Percentiles rank a stretch among this genome's conserved stretches.
Conservation (phyloP, 225 moss, liverwort and hornwort genomes). For the Lunularia cruciata region DNA sequence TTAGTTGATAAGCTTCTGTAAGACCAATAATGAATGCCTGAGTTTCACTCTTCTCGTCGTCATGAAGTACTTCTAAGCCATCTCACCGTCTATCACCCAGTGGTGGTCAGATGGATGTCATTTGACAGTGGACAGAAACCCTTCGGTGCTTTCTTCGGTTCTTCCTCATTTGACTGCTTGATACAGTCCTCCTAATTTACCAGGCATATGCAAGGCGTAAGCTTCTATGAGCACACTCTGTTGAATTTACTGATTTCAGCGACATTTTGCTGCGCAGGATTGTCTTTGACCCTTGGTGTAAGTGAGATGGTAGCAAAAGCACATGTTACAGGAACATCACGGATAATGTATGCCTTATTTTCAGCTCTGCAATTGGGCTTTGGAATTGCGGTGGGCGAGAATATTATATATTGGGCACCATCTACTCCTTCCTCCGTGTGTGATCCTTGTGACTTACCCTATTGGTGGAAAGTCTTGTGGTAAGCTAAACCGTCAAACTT, state of each 20-base stretch:
- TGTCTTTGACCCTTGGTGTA: constrained; percentile 76
- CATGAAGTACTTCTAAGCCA: no score
- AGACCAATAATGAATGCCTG: no score
- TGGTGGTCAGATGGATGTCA: no score
- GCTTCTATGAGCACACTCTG: no score
- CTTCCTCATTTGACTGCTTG: no score
- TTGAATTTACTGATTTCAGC: background rate
- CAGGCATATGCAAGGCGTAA: no score
- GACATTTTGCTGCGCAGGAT: constrained; percentile 39
- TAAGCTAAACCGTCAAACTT: constrained; percentile 15
- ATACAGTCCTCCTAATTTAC: no score
- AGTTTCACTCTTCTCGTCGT: no score
- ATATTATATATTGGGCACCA: constrained; percentile 66
- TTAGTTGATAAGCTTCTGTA: no score
- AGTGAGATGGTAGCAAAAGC: constrained; percentile 94
- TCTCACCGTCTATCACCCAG: no score
- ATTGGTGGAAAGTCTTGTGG: constrained; percentile 64
- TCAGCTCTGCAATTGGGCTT: constrained; percentile 88
- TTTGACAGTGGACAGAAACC: no score
- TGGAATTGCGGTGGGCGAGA: constrained; percentile 80
- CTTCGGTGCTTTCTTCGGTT: no score
- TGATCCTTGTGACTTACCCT: constrained; percentile 31
- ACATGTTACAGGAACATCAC: constrained; percentile 75
- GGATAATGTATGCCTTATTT: constrained; percentile 76
- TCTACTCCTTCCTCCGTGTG: constrained; percentile 38